Percentiles rank a stretch among this genome's conserved stretches.
Evolutionary conservation across 345 rosid genomes (phyloP).

Genomic region (Erucastrum elatum): DNA sequence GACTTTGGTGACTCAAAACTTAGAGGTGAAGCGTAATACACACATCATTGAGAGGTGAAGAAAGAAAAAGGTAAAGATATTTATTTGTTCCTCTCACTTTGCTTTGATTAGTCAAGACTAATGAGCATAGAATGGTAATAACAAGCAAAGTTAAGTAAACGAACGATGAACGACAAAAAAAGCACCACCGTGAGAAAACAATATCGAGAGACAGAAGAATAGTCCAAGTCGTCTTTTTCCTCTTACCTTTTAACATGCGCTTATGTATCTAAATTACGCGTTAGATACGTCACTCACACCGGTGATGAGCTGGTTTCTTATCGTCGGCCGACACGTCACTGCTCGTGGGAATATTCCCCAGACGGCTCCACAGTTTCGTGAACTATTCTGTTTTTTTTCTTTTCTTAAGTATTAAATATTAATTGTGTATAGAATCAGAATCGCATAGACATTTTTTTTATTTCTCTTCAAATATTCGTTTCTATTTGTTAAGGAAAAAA

Average conservation of each 20-base stretch:
- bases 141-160: slow-evolving; percentile 25
- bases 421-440: not conserved
- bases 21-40: slow-evolving; percentile 36
- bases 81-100: not conserved
- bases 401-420: too few relatives aligned
- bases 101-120: not conserved
- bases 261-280: slow-evolving; percentile 1
- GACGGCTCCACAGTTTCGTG: not conserved
- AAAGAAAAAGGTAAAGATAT: not conserved
- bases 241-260: slow-evolving; percentile 22
- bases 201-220: slow-evolving; percentile 10
- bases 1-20: slow-evolving; percentile 29
- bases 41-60: not conserved
- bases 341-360: slow-evolving; percentile 28
- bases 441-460: not conserved
- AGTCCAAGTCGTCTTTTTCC: slow-evolving; percentile 9
- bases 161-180: slow-evolving; percentile 29
- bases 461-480: not conserved
- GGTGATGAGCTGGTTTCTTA: slow-evolving; percentile 21
- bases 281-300: not conserved
- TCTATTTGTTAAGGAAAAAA: not conserved
- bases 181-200: slow-evolving; percentile 23
- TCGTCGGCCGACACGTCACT: slow-evolving; percentile 28
- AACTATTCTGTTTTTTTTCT: not conserved
- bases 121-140: slow-evolving; percentile 9